Percentiles rank a stretch among this genome's conserved stretches.
Conservation (phyloP, 1,139 yeast genomes). For the Casaregolazyma suthepensis region DNA sequence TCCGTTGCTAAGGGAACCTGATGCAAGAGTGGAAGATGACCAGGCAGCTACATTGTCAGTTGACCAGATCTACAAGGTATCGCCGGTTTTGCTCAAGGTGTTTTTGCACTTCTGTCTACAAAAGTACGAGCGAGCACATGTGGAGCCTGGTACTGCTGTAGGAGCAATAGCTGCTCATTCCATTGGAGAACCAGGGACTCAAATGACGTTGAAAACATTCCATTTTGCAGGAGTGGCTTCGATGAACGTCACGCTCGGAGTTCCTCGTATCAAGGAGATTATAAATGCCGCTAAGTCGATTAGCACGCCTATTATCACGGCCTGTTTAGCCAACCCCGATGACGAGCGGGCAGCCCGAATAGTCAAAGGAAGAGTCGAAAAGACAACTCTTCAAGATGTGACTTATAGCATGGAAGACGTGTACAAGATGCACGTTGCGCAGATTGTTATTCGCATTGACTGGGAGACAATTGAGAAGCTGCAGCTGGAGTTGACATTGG, state of each 20-base stretch:
- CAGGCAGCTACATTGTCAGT: conserved; percentile 44
- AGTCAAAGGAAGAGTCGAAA: conserved; percentile 95
- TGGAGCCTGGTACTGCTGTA: conserved; percentile 98
- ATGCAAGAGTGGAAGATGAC: conserved; percentile 42
- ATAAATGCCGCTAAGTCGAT: conserved; percentile 94
- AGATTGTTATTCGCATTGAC: conserved; percentile 76
- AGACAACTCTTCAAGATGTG: conserved; percentile 80
- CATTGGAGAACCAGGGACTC: conserved; percentile 99
- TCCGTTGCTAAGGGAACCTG: conserved; percentile 41
- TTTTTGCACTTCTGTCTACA: conserved; percentile 72
- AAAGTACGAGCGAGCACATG: conserved; percentile 85
- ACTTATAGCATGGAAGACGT: conserved; percentile 91
- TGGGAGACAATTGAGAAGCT: conserved; percentile 77
- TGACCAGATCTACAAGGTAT: conserved; percentile 67
- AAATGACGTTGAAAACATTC: conserved; percentile 97
- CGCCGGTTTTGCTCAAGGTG: conserved; percentile 51
- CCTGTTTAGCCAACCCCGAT: conserved; percentile 83
- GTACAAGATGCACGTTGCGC: conserved; percentile 74
- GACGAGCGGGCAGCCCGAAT: conserved; percentile 98
- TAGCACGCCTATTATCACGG: conserved; percentile 94
- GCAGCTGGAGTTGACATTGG: conserved; percentile 81
- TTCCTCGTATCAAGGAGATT: conserved; percentile 97
- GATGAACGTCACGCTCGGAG: conserved; percentile 98
- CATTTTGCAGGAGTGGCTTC: conserved; percentile 99
- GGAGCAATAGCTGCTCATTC: conserved; percentile 99